phyloP scores from a whole-genome alignment of 768 basidiomycete genomes.

The Flagelloscypha sp. region DNA sequence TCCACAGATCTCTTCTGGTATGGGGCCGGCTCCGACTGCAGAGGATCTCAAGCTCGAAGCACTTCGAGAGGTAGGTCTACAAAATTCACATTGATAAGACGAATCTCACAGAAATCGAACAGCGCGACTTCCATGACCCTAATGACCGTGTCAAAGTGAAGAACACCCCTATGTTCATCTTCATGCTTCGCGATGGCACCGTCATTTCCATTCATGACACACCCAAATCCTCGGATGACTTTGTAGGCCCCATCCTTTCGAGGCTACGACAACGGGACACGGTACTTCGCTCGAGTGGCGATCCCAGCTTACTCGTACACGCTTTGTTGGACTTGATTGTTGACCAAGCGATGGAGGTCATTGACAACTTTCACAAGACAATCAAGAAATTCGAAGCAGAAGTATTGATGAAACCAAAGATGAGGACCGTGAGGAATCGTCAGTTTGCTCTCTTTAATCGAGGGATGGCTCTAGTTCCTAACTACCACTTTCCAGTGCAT shows the following conservation, averaged over 20 bases:
- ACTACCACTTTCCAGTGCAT: conserved; percentile 42
- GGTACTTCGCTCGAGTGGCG: conserved; percentile 33
- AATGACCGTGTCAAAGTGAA: conserved; percentile 35
- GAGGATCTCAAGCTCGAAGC: no score
- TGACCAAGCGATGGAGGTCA: conserved; percentile 53
- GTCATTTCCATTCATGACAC: conserved; percentile 16
- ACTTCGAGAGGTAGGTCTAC: no score
- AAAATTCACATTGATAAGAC: no score
- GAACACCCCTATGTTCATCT: conserved; percentile 35
- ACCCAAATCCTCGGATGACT: no score
- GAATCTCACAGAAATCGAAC: no score
- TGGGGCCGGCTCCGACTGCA: no score
- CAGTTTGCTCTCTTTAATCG: conserved; percentile 16
- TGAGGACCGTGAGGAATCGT: conserved; percentile 55
- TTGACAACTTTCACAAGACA: conserved; percentile 59
- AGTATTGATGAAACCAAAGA: conserved; percentile 51
- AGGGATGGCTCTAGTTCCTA: not conserved
- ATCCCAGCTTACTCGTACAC: conserved; percentile 39
- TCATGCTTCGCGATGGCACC: conserved; percentile 36
- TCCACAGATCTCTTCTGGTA: no score
- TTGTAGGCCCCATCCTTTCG: conserved; percentile 28
- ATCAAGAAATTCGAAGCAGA: conserved; percentile 53
- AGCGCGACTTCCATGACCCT: no score
- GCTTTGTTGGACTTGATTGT: conserved; percentile 31
- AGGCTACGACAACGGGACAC: conserved; percentile 35